Base-by-base conservation (phyloP, 164 flowering plant species). In the Paratinospora sagittata region DNA sequence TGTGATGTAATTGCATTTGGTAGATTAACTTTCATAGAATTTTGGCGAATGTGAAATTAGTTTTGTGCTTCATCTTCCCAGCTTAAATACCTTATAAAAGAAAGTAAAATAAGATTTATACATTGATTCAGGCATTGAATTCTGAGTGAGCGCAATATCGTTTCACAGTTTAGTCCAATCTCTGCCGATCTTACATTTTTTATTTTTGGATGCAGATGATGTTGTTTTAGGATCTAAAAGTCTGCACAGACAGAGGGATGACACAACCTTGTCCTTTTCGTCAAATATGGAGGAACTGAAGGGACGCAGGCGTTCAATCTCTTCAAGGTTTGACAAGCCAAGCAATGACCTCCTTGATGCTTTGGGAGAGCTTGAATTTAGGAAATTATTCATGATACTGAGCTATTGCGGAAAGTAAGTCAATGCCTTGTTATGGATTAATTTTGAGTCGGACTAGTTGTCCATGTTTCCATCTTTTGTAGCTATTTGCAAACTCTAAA, bases 321-420 rank as follows among this genome's bases (percentile, higher is more conserved):
- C 45, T 14, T 30, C 70, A 21, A 24, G 17, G 36, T 47, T 24
- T 13, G 68, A 36, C 34, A 68, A 49, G 49, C 24, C 27, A 3
- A 13, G 24, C n/a, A 63, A 72, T 63, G 69, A 82, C 0, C 82
- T 81, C 12, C 30, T 76, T 16, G 64, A 39, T 33, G 88, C 84
- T 1, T 55, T 85, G 75, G 84, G 78, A 2, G 84, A 87, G 37
- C 80, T 89, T 10, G 90, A 87, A 33, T 89, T 89, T 55, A 63
- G 85, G 47, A 89, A 85, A 70, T 74, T 77, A 0, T 89, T 89
- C 69, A 70, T 89, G 14, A 72, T 89, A 0, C 60, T 89, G 63
- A 83, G 75, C 72, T 89, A 87, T 67, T 61, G 75, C 49, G 89
- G 88, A n/a, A 75, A 69, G 93, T 89, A 80, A 71, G 81, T 68